Base-by-base conservation (phyloP, 78 protist genomes). In the Thecamonas trahens region DNA sequence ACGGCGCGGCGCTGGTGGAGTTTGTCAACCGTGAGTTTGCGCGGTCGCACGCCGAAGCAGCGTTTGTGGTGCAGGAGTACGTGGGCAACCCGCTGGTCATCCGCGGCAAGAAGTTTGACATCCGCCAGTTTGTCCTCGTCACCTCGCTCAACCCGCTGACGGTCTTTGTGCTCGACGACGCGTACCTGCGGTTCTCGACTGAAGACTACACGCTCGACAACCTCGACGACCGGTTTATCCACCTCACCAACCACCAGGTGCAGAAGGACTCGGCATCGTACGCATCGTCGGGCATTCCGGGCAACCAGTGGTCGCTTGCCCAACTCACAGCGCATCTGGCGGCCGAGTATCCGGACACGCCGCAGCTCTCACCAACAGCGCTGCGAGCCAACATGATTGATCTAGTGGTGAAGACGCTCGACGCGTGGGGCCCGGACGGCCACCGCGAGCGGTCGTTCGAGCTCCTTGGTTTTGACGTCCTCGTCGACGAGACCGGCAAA, bases 121-220 rank as follows among this genome's bases (percentile, higher is more conserved):
- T 84, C 38, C 70, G 89, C 22, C 80, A 81, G 64, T 83, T 71
- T 52, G 84, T 79, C 22, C 67, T 84, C 29, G 73, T 79, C 29
- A 50, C 37, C 44, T 61, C 74, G 52, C 35, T 74, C 53, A 69
- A 54, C 47, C 74, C 76, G 61, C 35, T 62, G 37, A 38, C 39
- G 7, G 50, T 61, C 18, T 76, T 52, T 18, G 22, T 34, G 66
- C 61, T 37, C 40, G 61, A 17, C 40, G 80, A 49, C 37, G 49
- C 39, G 54, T 79, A 40, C 65, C 74, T 60, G 60, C 79, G 80
- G 49, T 74, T 74, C 64, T 74, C 71, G 38, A 35, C 61, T 14
- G 28, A 55, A 7, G 67, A 62, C 22, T 74, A 74, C 35, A 34
- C 69, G 15, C 65, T 64, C 20, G 80, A 45, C 14, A 54, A 60